Base-by-base conservation (phyloP, 106 monocot genomes). In the Dendrobium chrysotoxum region DNA sequence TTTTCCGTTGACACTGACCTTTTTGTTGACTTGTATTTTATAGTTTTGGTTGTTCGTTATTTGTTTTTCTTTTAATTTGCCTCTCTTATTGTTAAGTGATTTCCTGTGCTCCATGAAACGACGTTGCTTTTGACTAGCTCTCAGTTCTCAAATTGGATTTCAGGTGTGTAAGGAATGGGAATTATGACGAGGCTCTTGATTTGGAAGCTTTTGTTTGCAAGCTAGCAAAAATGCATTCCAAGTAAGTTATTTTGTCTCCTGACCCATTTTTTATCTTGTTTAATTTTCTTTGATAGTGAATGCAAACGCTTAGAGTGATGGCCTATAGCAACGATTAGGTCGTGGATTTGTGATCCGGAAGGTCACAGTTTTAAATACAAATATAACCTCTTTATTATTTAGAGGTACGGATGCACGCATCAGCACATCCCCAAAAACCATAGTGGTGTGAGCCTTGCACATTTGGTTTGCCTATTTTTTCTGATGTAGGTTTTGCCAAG, bases 161-260 rank as follows among this genome's bases (percentile, higher is more conserved):
- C 85, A 98, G 98, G 79, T 98, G 98, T 77, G 84, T 98, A 80
- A 77, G 98, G 21, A 98, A 91, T 89, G 98, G 98, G 28, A 98
- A 95, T 83, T 95, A 95, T 91, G 98, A 98, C 40, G 94, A 95
- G 71, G 92, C 98, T 45, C 95, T 98, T 90, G 95, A 98, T 80
- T 86, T 98, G 77, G 98, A 98, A 92, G 91, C 98, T 68, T 98
- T 89, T 84, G 92, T 98, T 66, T 82, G 74, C 78, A 98, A 91
- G 82, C 77, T 98, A 35, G 88, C 98, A 88, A 92, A 93, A 82
- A 80, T 98, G 85, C 98, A 98, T 83, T 23, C 91, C n/a, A 91
- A 95, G 98, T 98, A 92, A 88, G 98, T 66, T 46, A 2, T 71
- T 78, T 20, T 47, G 17, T 70, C 38, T 40, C 66, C 58, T 35